Evolutionary conservation across 176 grass and related monocot genomes (phyloP).

Genomic region (Carex myosuroides): DNA sequence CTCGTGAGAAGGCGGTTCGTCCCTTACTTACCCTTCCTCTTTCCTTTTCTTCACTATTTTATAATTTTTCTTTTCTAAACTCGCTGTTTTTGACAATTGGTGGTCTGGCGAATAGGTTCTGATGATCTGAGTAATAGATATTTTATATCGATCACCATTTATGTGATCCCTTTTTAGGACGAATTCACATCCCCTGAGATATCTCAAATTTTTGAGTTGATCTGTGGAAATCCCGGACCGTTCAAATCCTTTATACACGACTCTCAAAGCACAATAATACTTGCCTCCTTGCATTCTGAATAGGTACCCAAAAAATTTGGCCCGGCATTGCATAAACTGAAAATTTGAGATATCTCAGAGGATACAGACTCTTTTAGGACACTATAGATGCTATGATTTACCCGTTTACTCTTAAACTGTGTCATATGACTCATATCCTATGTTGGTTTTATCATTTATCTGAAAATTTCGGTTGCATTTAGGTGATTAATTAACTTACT

Average conservation of each 20-base stretch:
- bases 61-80: neutral
- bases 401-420: neutral
- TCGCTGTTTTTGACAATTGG: neutral
- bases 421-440: neutral
- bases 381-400: neutral
- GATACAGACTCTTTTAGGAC: neutral
- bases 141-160: neutral
- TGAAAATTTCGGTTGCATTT: neutral
- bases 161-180: neutral
- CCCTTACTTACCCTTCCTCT: neutral
- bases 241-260: too few relatives aligned
- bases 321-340: too few relatives aligned
- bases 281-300: too few relatives aligned
- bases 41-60: neutral
- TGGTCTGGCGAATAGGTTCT: neutral
- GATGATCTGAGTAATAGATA: neutral
- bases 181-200: too few relatives aligned
- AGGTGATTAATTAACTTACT: too few relatives aligned
- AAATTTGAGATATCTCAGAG: too few relatives aligned
- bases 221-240: too few relatives aligned
- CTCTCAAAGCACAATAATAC: too few relatives aligned
- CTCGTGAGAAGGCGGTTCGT: conserved; percentile 29
- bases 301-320: too few relatives aligned
- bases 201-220: too few relatives aligned
- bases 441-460: neutral